phyloP scores from a whole-genome alignment of 2,329 filamentous ascomycete species.

The Colletotrichum sp. region DNA sequence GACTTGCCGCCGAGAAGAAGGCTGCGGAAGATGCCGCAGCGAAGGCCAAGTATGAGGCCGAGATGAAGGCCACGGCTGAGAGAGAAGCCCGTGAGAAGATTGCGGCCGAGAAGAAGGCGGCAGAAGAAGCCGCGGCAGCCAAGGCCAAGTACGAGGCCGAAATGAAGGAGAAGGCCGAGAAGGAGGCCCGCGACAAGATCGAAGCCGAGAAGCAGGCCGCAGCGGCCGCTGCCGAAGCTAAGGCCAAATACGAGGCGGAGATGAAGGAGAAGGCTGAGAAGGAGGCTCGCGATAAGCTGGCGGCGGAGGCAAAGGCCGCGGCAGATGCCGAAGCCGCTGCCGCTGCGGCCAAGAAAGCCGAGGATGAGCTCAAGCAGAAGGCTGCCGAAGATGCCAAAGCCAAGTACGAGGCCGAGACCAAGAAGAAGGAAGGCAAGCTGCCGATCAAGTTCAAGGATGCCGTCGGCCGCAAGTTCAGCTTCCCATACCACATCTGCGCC shows the following conservation, averaged over 20 bases:
- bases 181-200: conserved; percentile 25
- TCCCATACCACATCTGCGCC: conserved; percentile 84
- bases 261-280: conserved; percentile 42
- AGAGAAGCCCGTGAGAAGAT: conserved; percentile 24
- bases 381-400: conserved; percentile 61
- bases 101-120: conserved; percentile 35
- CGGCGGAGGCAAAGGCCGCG: conserved; percentile 41
- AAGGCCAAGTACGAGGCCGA: conserved; percentile 27
- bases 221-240: conserved; percentile 26
- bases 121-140: conserved; percentile 26
- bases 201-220: conserved; percentile 33
- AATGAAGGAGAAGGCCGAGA: conserved; percentile 40
- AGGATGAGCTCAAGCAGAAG: conserved; percentile 57
- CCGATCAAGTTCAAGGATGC: conserved; percentile 92
- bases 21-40: conserved; percentile 34
- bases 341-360: conserved; percentile 54
- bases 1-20: conserved; percentile 43
- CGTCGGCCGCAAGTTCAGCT: conserved; percentile 88
- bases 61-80: conserved; percentile 41
- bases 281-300: conserved; percentile 41
- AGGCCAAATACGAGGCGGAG: conserved; percentile 25
- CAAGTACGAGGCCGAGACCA: conserved; percentile 50
- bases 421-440: conserved; percentile 60
- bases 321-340: conserved; percentile 37
- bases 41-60: conserved; percentile 31